phyloP scores from a whole-genome alignment of 352 stramenopile species.

The Pythium phragmitis region DNA sequence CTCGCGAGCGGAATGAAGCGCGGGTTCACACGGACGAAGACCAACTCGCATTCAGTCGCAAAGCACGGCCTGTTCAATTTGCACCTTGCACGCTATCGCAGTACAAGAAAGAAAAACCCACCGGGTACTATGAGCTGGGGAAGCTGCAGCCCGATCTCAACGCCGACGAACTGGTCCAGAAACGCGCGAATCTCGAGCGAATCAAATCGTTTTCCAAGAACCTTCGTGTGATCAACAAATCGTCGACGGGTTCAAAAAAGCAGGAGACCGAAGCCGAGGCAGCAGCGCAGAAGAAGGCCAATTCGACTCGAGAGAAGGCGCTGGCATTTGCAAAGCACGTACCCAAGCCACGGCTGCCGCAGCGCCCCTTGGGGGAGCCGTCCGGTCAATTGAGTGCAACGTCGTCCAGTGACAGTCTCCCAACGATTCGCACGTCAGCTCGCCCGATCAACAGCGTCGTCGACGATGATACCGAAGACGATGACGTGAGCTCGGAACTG shows the following conservation, averaged over 20 bases:
- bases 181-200: conserved; percentile 71
- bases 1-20: conserved; percentile 60
- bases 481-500: conserved; percentile 62
- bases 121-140: conserved; percentile 86
- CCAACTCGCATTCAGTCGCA: conserved; percentile 77
- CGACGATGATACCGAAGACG: conserved; percentile 60
- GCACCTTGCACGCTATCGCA: conserved; percentile 83
- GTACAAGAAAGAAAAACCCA: conserved; percentile 86
- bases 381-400: conserved; percentile 12
- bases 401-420: conserved; percentile 24
- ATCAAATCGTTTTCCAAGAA: conserved; percentile 87
- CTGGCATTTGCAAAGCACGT: conserved; percentile 81
- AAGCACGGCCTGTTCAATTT: conserved; percentile 71
- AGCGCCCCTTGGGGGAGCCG: conserved; percentile 26
- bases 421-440: conserved; percentile 23
- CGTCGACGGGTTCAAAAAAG: conserved; percentile 34
- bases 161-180: conserved; percentile 72
- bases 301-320: conserved; percentile 70
- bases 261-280: conserved; percentile 12
- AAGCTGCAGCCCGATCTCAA: conserved; percentile 89
- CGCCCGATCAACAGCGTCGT: conserved; percentile 52
- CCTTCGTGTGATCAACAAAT: conserved; percentile 75
- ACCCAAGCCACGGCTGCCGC: conserved; percentile 53
- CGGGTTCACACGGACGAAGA: conserved; percentile 56
- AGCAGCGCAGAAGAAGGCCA: conserved; percentile 35